Evolutionary conservation across 2,329 filamentous ascomycete species (phyloP).

Genomic region (Pezicula rhizophila): DNA sequence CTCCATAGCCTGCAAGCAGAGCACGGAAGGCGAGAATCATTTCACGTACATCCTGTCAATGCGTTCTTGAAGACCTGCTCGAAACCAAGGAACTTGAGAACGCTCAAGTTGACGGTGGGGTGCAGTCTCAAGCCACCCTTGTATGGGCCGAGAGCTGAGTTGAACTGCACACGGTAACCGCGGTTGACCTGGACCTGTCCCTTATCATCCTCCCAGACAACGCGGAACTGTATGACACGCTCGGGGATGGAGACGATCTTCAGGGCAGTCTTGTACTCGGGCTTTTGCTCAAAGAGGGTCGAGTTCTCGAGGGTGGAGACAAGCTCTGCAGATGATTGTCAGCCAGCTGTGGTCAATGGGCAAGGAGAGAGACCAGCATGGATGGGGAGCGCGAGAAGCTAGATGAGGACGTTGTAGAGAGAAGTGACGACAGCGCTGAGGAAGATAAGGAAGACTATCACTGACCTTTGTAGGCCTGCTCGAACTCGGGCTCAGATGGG

Average conservation of each 20-base stretch:
- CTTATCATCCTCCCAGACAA: conserved; percentile 94
- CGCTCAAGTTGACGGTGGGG: conserved; percentile 73
- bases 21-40: not conserved
- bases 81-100: conserved; percentile 96
- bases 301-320: conserved; percentile 91
- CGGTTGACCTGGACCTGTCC: conserved; percentile 86
- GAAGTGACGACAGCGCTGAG: not conserved
- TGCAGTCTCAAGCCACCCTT: conserved; percentile 97
- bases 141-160: conserved; percentile 94
- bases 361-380: not conserved
- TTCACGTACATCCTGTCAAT: conserved; percentile 74
- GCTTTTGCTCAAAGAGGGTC: conserved; percentile 86
- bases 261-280: conserved; percentile 89
- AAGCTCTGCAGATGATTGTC: conserved; percentile 58
- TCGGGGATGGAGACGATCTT: conserved; percentile 85
- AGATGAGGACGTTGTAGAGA: not conserved
- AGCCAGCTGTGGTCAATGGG: not conserved
- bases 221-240: conserved; percentile 94
- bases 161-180: conserved; percentile 96
- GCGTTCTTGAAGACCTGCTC: conserved; percentile 99
- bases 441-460: conserved; percentile 9
- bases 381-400: not conserved
- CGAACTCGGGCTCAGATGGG: conserved; percentile 88
- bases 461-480: conserved; percentile 94
- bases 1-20: not conserved